These are phyloP conservation scores for Verticillium nonalfalfae DNA, from an alignment of 2,329 filamentous ascomycete species.

Conservation along the genomic window DNA sequence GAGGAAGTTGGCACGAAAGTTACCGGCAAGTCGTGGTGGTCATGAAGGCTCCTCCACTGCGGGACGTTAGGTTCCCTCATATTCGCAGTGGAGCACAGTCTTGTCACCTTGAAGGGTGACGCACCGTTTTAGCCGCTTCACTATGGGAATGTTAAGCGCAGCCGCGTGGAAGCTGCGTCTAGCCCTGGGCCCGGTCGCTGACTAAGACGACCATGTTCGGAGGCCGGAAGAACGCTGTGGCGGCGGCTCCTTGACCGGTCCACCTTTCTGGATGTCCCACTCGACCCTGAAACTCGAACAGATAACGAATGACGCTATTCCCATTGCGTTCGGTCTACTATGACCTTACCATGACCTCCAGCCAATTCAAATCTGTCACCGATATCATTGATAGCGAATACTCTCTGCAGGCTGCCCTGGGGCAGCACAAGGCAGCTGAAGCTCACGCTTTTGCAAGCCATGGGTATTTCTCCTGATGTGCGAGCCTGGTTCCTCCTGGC, in stretches of 20 bases:
- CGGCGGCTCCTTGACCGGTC: background rate
- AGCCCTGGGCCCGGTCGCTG: background rate
- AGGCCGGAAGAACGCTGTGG: background rate
- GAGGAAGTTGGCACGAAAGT: background rate
- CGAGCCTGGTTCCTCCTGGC: too few relatives aligned
- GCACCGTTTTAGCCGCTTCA: background rate
- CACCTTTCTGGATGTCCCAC: background rate
- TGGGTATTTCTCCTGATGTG: too few relatives aligned
- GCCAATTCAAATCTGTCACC: background rate
- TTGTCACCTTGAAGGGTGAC: background rate
- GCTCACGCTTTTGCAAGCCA: background rate
- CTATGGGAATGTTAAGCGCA: background rate
- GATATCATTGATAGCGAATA: background rate
- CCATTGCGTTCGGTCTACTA: background rate
- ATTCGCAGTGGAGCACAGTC: background rate
- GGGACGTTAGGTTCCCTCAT: background rate
- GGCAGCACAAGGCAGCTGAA: background rate
- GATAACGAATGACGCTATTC: background rate
- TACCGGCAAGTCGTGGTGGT: background rate
- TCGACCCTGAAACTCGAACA: background rate
- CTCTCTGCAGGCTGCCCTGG: background rate
- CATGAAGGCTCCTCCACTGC: background rate
- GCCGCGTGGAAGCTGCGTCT: background rate
- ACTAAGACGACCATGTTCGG: background rate
- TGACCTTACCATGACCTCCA: background rate